These are phyloP conservation scores for Saccharomycodes ludwigii DNA, from an alignment of 805 yeast species.

Conservation along the genomic window DNA sequence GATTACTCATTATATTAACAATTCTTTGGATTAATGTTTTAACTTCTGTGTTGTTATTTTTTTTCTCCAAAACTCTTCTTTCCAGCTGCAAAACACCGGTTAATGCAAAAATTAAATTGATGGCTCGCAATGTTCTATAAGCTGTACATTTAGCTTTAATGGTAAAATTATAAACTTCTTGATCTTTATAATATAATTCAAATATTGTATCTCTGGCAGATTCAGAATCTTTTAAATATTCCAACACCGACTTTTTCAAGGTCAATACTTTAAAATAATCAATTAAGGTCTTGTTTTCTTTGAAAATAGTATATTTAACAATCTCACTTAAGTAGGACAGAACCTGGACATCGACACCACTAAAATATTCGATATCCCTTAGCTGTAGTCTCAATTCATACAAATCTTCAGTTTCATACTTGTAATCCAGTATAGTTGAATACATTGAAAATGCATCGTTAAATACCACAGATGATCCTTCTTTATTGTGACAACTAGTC, in stretches of 20 bases:
- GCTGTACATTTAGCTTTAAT: not conserved
- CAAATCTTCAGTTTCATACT: not conserved
- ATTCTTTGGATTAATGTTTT: slow-evolving; percentile 1
- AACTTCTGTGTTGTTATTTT: slow-evolving; percentile 1
- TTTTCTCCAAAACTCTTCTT: slow-evolving; percentile 3
- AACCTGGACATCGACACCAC: slow-evolving; percentile 4
- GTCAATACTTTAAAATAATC: slow-evolving; percentile 1
- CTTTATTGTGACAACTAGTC: not conserved
- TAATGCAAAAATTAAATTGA: slow-evolving; percentile 6
- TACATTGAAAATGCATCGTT: no score
- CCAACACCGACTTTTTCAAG: slow-evolving; percentile 2
- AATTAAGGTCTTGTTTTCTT: no score
- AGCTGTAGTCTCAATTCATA: not conserved
- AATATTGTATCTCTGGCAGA: slow-evolving; percentile 4
- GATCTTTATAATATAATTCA: not conserved
- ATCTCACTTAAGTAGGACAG: slow-evolving; percentile 5
- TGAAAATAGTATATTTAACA: not conserved
- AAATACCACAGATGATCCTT: not conserved
- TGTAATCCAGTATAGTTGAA: no score
- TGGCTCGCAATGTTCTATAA: slow-evolving; percentile 4
- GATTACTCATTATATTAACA: not conserved
- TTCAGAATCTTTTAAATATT: slow-evolving; percentile 3
- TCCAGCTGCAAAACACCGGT: slow-evolving; percentile 3
- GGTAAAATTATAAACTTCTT: not conserved
- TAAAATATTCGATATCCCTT: slow-evolving; percentile 6